These are phyloP conservation scores for Globisporangium perplexum DNA, from an alignment of 352 stramenopile genomes.

Conservation along the genomic window DNA sequence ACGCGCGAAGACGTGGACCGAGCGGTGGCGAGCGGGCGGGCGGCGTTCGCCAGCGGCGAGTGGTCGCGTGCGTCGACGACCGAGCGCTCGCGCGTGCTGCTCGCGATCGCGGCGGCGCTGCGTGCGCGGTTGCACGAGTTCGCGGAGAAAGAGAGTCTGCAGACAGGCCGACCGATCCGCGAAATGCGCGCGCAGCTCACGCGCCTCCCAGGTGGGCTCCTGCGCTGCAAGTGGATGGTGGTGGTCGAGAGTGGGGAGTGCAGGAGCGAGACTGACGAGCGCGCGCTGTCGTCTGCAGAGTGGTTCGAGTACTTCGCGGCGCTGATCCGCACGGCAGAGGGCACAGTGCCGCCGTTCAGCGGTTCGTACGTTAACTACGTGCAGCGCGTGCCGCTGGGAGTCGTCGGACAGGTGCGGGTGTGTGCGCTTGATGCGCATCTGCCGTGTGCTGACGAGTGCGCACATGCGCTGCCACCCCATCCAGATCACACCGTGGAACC, in stretches of 20 bases:
- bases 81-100: slow-evolving; percentile 32
- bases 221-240: too few species aligned
- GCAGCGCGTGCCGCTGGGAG: slow-evolving; percentile 49
- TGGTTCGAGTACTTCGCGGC: slow-evolving; percentile 85
- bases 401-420: slow-evolving; percentile 36
- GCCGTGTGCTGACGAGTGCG: neutral
- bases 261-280: neutral
- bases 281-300: slow-evolving; percentile 23
- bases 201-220: slow-evolving; percentile 26
- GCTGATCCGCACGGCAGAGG: slow-evolving; percentile 60
- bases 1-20: slow-evolving; percentile 27
- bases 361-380: slow-evolving; percentile 53
- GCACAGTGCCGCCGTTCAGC: slow-evolving; percentile 56
- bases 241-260: neutral
- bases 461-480: neutral
- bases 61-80: slow-evolving; percentile 27
- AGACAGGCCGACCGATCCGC: slow-evolving; percentile 54
- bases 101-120: slow-evolving; percentile 31
- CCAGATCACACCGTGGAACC: slow-evolving; percentile 79
- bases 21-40: slow-evolving; percentile 24
- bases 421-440: slow-evolving; percentile 1
- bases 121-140: slow-evolving; percentile 37
- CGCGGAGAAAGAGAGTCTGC: slow-evolving; percentile 47
- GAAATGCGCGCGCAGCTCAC: slow-evolving; percentile 52
- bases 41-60: slow-evolving; percentile 22